Conservation (phyloP, 2,329 filamentous ascomycete species). For the Apiospora malaysiana region DNA sequence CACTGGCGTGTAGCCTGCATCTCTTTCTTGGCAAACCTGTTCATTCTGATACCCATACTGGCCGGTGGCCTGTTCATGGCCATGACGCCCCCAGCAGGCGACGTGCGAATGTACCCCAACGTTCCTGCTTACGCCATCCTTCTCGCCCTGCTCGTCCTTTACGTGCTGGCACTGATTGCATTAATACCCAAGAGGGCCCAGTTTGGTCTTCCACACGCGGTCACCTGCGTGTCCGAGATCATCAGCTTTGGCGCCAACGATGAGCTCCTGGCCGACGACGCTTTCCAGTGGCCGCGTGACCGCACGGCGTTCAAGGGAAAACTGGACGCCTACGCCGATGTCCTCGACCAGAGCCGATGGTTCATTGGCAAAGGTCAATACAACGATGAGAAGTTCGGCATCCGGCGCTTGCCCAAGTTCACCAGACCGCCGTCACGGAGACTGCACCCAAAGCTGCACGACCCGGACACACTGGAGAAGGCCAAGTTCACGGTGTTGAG, state of each 20-base stretch:
- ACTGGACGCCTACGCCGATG: slow-evolving; percentile 61
- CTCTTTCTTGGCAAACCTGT: slow-evolving; percentile 64
- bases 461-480: slow-evolving; percentile 15
- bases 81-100: slow-evolving; percentile 59
- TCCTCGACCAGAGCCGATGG: slow-evolving; percentile 58
- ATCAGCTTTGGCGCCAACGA: slow-evolving; percentile 79
- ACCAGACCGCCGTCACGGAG: slow-evolving; percentile 27
- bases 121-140: slow-evolving; percentile 75
- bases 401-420: slow-evolving; percentile 38
- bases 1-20: slow-evolving; percentile 71
- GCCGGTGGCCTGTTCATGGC: slow-evolving; percentile 77
- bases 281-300: slow-evolving; percentile 72
- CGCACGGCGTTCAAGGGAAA: slow-evolving; percentile 72
- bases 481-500: slow-evolving; percentile 7
- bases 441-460: slow-evolving; percentile 20
- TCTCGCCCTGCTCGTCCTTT: slow-evolving; percentile 75
- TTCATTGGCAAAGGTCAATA: slow-evolving; percentile 51
- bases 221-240: slow-evolving; percentile 75
- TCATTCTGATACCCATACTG: slow-evolving; percentile 69
- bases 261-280: slow-evolving; percentile 72
- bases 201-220: slow-evolving; percentile 74
- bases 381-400: slow-evolving; percentile 37
- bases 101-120: slow-evolving; percentile 73
- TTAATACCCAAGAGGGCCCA: slow-evolving; percentile 66
- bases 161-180: slow-evolving; percentile 66